Evolutionary conservation across 805 yeast species (phyloP), one percentile per base, ranked within the genome.

Genomic region (Lipomyces japonicus): DNA sequence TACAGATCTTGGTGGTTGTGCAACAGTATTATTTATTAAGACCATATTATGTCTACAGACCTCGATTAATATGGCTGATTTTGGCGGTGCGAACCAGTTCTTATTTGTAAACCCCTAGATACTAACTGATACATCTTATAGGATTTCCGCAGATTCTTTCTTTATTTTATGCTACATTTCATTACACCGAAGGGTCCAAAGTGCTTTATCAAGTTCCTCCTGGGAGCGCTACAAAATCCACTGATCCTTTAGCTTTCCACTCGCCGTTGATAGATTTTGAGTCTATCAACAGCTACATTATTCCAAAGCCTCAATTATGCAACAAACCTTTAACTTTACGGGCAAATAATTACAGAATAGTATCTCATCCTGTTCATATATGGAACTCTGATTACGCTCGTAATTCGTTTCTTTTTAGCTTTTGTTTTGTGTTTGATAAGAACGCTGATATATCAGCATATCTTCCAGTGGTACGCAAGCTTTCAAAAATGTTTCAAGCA

Each of bases 151-250:
- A 95, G n/a, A 88, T 93, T 16, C 75, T 79, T 50, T 93, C 96
- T 1, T 73, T 89, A 39, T 90, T 93, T 66, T 93, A 87, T 66
- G 81, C 96, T 0, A 87, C 86, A 0, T 93, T 93, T 68, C 97
- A 93, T 62, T 97, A 97, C 0, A 86, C 93, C 0, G 95, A 89
- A 62, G 98, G 98, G 1, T 84, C 97, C 0, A 88, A 89, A 68
- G 90, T 91, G 4, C 77, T 86, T 3, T 86, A 85, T 61, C 96
- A 93, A 65, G 95, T 88, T 0, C 98, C 98, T 2, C 79, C 81
- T 35, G 86, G 88, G 4, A 73, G 85, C 3, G 78, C 65, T 48
- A 59, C 41, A 26, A 36, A 55, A 16, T 43, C 58, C 43, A 42
- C 41, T 28, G 63, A 55, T 31, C 49, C 56, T 3, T 37, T 61